phyloP scores from a whole-genome alignment of 352 stramenopile genomes.

The Thalassiosira sp. region DNA sequence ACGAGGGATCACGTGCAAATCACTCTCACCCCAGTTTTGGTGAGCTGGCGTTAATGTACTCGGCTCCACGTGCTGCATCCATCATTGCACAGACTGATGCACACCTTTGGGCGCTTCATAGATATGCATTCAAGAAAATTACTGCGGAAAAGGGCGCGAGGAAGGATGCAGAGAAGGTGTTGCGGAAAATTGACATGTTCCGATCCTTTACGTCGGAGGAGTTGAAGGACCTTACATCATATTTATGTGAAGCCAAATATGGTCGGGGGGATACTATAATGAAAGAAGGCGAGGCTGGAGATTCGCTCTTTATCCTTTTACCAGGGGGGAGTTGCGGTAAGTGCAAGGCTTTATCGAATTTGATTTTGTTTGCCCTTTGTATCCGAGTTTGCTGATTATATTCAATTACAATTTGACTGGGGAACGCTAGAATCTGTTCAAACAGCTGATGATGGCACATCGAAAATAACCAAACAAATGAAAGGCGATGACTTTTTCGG shows the following conservation, averaged over 20 bases:
- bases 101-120: constrained; percentile 78
- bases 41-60: constrained; percentile 96
- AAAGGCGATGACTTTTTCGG: constrained; percentile 33
- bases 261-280: constrained; percentile 84
- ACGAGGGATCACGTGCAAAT: constrained; percentile 67
- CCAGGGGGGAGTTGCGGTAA: constrained; percentile 61
- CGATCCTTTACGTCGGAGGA: constrained; percentile 84
- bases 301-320: constrained; percentile 85
- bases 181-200: constrained; percentile 86
- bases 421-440: constrained; percentile 12
- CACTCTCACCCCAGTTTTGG: constrained; percentile 87
- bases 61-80: constrained; percentile 92
- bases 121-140: constrained; percentile 79
- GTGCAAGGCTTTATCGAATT: constrained; percentile 1
- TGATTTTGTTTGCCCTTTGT: neutral
- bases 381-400: neutral
- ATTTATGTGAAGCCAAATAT: constrained; percentile 85
- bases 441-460: constrained; percentile 11
- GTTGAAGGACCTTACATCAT: constrained; percentile 82
- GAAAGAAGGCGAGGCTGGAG: constrained; percentile 83
- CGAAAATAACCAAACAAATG: neutral
- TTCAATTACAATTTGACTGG: neutral
- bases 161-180: constrained; percentile 77
- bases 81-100: constrained; percentile 89
- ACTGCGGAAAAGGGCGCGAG: constrained; percentile 57